These are phyloP conservation scores for Calonectria fujianensis DNA, from an alignment of 2,329 filamentous ascomycete genomes.

Conservation along the genomic window DNA sequence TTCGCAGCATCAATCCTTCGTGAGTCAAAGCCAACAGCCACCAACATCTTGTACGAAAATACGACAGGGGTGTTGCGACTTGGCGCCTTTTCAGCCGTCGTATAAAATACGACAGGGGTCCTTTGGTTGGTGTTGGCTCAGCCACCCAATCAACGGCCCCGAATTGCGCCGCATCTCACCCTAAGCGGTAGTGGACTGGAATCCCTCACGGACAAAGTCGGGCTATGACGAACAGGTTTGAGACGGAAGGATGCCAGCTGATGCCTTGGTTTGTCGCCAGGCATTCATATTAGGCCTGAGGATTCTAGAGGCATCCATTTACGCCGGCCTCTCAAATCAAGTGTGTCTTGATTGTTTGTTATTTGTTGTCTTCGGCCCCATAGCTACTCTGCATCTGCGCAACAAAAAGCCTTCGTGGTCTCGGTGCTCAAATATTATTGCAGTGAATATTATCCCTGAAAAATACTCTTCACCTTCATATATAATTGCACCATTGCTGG, in stretches of 20 bases:
- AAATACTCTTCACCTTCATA: too few relatives aligned
- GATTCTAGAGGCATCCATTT: neutral
- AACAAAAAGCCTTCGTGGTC: neutral
- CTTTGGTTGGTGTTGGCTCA: neutral
- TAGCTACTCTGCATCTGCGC: neutral
- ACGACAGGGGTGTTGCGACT: constrained; percentile 9
- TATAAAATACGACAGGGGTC: constrained; percentile 22
- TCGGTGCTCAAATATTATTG: neutral
- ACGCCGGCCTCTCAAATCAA: neutral
- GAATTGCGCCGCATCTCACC: neutral
- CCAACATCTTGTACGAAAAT: constrained; percentile 1
- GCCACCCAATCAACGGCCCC: neutral
- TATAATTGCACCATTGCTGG: too few relatives aligned
- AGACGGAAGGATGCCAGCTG: neutral
- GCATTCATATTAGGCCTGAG: neutral
- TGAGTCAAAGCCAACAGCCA: neutral
- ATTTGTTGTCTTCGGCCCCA: neutral
- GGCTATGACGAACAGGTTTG: neutral
- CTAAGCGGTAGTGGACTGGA: neutral
- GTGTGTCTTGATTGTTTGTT: neutral
- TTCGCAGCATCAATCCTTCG: neutral
- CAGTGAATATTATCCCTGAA: too few relatives aligned
- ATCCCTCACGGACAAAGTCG: constrained; percentile 1
- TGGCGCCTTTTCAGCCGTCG: constrained; percentile 4
- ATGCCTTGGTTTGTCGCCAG: neutral